A percentile compares a stretch with the other conserved stretches of the same genome.
These are phyloP conservation scores for Tagetes patula DNA, from an alignment of 129 eudicot species.

Conservation along the genomic window DNA sequence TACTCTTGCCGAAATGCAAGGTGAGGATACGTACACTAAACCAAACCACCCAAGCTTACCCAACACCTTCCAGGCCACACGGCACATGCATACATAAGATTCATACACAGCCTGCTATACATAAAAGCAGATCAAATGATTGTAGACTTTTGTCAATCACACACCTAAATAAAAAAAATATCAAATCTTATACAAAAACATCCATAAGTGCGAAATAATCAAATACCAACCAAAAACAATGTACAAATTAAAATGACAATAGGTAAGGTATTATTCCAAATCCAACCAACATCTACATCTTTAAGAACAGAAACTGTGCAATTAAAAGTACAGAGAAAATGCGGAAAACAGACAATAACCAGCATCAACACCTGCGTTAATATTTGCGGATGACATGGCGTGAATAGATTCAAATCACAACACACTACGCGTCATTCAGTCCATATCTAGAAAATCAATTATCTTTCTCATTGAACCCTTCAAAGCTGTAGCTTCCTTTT, in stretches of 20 bases:
- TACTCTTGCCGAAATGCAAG: too few species aligned
- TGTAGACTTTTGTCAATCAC: background rate
- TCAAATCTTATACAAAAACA: background rate
- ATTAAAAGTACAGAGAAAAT: background rate
- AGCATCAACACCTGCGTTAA: conserved; percentile 48
- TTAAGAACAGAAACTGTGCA: conserved; percentile 21
- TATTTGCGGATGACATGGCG: conserved; percentile 57
- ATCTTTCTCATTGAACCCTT: conserved; percentile 43
- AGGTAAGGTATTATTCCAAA: conserved; percentile 10
- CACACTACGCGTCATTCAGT: background rate
- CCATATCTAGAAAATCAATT: conserved; percentile 43
- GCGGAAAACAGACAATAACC: conserved; percentile 3
- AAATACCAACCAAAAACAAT: conserved; percentile 19
- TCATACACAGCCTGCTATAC: too few species aligned
- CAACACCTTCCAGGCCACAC: too few species aligned
- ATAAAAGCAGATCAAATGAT: background rate
- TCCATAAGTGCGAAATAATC: conserved; percentile 5
- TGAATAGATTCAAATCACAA: conserved; percentile 5
- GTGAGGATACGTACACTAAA: too few species aligned
- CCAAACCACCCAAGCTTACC: too few species aligned
- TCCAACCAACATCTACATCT: conserved; percentile 18
- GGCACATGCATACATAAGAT: too few species aligned
- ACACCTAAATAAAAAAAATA: background rate
- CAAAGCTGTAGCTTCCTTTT: conserved; percentile 36
- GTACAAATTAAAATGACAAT: conserved; percentile 15